phyloP scores from a whole-genome alignment of 768 basidiomycete species.

The Tephrocybe sp. region DNA sequence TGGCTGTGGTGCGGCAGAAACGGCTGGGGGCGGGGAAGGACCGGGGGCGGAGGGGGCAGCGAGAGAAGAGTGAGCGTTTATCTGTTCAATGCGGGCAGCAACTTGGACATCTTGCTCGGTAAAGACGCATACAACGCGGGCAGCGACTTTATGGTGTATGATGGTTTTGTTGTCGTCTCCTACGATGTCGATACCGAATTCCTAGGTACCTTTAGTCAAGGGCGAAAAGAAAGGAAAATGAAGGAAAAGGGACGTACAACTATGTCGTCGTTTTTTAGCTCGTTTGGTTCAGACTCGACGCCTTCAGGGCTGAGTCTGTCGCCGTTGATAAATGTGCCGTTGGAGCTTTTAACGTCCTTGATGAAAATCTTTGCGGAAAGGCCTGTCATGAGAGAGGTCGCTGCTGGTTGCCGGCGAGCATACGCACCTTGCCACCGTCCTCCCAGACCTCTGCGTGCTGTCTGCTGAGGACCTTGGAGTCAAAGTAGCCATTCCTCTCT shows the following conservation, averaged over 20 bases:
- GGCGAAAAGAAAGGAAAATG: slow-evolving; percentile 2
- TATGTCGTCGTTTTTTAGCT: slow-evolving; percentile 92
- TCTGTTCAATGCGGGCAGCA: slow-evolving; percentile 68
- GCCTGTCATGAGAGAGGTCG: slow-evolving; percentile 11
- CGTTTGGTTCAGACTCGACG: slow-evolving; percentile 87
- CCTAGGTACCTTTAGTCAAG: slow-evolving; percentile 42
- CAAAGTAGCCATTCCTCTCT: slow-evolving; percentile 95
- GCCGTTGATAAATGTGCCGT: slow-evolving; percentile 97
- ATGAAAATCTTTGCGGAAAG: slow-evolving; percentile 74
- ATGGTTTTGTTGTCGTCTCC: slow-evolving; percentile 98
- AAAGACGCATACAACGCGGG: slow-evolving; percentile 87
- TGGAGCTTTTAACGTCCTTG: slow-evolving; percentile 97
- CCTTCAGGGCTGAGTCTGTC: slow-evolving; percentile 89
- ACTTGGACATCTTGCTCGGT: slow-evolving; percentile 79
- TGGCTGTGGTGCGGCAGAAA: too few species aligned
- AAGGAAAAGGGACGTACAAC: slow-evolving; percentile 60
- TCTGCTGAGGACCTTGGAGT: slow-evolving; percentile 88
- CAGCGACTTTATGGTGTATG: slow-evolving; percentile 97
- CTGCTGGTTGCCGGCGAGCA: background rate
- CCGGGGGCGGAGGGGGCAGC: slow-evolving; percentile 22
- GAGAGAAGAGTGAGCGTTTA: slow-evolving; percentile 48
- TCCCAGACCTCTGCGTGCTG: slow-evolving; percentile 99
- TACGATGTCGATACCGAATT: slow-evolving; percentile 99
- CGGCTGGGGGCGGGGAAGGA: too few species aligned
- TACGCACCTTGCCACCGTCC: slow-evolving; percentile 72